phyloP scores from a whole-genome alignment of 306 rosid genomes.

The Vicia sativa region DNA sequence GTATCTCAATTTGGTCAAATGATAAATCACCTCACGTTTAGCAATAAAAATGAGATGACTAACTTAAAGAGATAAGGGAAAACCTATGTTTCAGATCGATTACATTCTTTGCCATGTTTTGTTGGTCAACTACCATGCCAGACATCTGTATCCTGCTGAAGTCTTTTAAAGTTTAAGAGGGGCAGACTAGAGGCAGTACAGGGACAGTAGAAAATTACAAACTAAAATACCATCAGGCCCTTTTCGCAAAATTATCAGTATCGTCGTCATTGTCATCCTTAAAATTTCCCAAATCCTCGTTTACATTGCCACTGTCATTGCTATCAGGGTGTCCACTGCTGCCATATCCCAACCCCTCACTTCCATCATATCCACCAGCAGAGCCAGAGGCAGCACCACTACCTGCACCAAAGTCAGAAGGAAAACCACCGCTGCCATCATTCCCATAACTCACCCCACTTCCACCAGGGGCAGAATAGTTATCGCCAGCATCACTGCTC shows the following conservation, averaged over 20 bases:
- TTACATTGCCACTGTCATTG: conserved; percentile 34
- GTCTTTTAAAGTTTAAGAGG: conserved; percentile 30
- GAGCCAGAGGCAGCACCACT: conserved; percentile 17
- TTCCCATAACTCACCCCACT: conserved; percentile 39
- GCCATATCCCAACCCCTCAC: conserved; percentile 39
- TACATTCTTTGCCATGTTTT: conserved; percentile 32
- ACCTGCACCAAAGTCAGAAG: background rate
- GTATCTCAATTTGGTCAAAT: conserved; percentile 36
- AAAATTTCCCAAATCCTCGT: conserved; percentile 42
- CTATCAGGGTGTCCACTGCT: conserved; percentile 42
- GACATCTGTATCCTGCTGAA: conserved; percentile 30
- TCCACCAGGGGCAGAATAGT: conserved; percentile 41
- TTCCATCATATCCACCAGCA: conserved; percentile 37
- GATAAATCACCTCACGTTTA: conserved; percentile 27
- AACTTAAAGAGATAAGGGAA: conserved; percentile 12
- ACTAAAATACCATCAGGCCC: conserved; percentile 57
- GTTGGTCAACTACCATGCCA: conserved; percentile 36
- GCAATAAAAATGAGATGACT: conserved; percentile 34
- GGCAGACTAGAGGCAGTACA: background rate
- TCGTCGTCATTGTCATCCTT: conserved; percentile 58
- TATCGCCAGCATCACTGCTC: conserved; percentile 41
- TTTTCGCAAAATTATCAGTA: conserved; percentile 55
- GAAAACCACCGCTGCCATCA: conserved; percentile 33
- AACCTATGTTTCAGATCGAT: background rate
- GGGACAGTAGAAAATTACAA: conserved; percentile 29